Base-by-base conservation (phyloP, 306 rosid genomes). In the Acacia acuminata region DNA sequence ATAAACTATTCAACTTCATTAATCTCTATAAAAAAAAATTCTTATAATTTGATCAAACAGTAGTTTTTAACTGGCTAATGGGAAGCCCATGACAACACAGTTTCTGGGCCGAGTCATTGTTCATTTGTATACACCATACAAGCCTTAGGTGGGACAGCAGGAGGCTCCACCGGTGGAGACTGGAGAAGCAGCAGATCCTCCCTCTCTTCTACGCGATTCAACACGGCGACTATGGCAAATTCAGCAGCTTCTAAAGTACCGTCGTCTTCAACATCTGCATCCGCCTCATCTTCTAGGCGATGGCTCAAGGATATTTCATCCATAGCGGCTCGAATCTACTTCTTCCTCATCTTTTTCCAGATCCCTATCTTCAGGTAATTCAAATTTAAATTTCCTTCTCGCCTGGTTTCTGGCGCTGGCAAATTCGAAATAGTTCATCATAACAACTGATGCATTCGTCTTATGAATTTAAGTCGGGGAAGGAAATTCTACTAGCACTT, bases 331-430 rank as follows among this genome's bases (percentile, higher is more conserved):
- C 88, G 88, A 80, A 66, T 94, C 92, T 92, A 76, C 85, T 91
- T 96, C 83, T 32, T 94, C 81, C 88, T 96, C 32, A 92, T 94
- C 90, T 60, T 94, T 63, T 90, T 96, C 25, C 98, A 96, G 91
- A 86, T 96, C 90, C 98, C 99, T 77, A 97, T 96, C 69, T 96
- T 96, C 94, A 90, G 99, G 99, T 92, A 76, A 75, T 34, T 50
- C 22, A n/a, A 15, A 7, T 79, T 48, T 8, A 20, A 9, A 3
- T 4, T 24, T 50, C 53, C 73, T 36, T 9, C 5, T 25, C 5
- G 22, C 43, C 34, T 43, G n/a, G 34, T 70, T 43, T 43, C 53
- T 42, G 32, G 5, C 34, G 25, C 25, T 51, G 13, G 24, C 16
- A 14, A 19, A 0, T 2, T 48, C 24, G 22, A 55, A 71, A 20